Conservation (phyloP, 371 early-diverging fungal genomes). For the Nosema muscidifuracis region DNA sequence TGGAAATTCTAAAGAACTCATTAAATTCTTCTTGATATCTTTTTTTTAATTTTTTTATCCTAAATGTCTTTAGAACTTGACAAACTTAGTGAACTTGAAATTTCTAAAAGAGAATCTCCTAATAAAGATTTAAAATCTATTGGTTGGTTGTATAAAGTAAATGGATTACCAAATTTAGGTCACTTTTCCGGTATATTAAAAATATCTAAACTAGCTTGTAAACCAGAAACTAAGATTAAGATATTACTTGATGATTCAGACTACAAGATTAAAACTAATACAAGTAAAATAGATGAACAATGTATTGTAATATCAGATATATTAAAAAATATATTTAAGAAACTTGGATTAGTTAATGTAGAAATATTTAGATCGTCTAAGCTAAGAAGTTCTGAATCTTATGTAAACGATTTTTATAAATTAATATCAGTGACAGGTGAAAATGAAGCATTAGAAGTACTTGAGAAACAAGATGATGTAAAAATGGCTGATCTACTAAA, state of each 20-base stretch:
- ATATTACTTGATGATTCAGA: conserved; percentile 10
- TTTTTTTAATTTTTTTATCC: no score
- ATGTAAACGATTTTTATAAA: conserved; percentile 12
- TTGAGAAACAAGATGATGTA: neutral
- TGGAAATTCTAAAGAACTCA: no score
- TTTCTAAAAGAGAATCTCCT: no score
- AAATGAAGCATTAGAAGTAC: neutral
- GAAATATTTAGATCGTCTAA: neutral
- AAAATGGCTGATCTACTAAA: conserved; percentile 3
- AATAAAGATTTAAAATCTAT: neutral
- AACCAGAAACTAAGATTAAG: neutral
- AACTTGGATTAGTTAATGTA: neutral
- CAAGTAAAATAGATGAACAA: neutral
- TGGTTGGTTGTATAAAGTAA: neutral
- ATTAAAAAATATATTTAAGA: neutral
- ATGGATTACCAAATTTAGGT: neutral
- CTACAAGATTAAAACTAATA: neutral
- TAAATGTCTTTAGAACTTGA: no score
- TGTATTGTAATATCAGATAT: neutral
- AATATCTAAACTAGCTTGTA: neutral
- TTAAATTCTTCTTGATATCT: no score
- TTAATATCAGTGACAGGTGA: conserved; percentile 5
- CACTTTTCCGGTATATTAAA: neutral
- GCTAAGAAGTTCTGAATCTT: neutral
- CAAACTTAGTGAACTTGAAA: no score